Evolutionary conservation across 768 basidiomycete species (phyloP).

Genomic region (Hericium rajendrae): DNA sequence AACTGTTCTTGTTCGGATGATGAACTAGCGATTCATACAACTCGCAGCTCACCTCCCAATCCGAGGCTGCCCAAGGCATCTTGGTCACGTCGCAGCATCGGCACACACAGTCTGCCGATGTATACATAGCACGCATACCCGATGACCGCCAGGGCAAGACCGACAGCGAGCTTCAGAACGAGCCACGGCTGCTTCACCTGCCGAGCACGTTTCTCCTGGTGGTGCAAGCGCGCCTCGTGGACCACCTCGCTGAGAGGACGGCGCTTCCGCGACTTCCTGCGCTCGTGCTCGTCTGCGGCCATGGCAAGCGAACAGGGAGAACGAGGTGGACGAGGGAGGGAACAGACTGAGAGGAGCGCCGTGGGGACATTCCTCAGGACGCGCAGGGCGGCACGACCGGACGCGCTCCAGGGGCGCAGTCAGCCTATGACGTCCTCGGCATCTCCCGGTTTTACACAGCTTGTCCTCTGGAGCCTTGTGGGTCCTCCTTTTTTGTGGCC

Average conservation of each 20-base stretch:
- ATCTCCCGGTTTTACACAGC: background rate
- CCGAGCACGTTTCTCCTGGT: slow-evolving; percentile 16
- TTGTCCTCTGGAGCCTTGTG: background rate
- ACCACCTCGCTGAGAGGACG: background rate
- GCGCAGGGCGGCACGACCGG: background rate
- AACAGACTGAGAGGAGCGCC: background rate
- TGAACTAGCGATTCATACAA: background rate
- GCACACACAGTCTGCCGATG: slow-evolving; percentile 57
- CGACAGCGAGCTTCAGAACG: slow-evolving; percentile 57
- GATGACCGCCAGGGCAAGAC: slow-evolving; percentile 47
- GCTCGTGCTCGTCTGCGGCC: background rate
- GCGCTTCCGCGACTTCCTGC: background rate
- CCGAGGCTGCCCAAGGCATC: slow-evolving; percentile 37
- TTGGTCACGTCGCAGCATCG: slow-evolving; percentile 46
- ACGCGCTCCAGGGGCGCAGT: background rate
- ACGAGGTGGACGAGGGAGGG: background rate
- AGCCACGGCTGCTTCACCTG: slow-evolving; percentile 59
- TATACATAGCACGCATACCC: slow-evolving; percentile 74
- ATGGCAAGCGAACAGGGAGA: background rate
- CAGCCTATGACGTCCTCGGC: background rate
- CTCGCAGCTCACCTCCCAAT: slow-evolving; percentile 54
- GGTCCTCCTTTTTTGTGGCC: no score
- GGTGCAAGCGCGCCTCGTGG: slow-evolving; percentile 2
- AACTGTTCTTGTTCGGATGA: slow-evolving; percentile 31
- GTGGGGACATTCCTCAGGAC: no score